These are phyloP conservation scores for Corylus avellana DNA, from an alignment of 306 rosid genomes.

Conservation along the genomic window DNA sequence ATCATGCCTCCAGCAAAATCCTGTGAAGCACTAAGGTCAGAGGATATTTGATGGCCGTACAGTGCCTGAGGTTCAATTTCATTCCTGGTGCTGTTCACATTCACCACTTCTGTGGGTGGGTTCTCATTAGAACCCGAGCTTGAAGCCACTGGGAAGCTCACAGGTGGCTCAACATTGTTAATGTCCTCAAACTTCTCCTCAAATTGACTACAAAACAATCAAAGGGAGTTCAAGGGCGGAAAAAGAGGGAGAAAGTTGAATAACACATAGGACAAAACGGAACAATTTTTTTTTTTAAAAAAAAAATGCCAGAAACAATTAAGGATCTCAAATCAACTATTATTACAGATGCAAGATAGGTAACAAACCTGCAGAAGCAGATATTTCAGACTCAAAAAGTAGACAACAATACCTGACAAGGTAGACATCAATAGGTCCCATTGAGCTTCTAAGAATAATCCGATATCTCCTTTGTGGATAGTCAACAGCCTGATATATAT, in stretches of 20 bases:
- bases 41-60: conserved; percentile 53
- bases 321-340: conserved; percentile 13
- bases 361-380: background rate
- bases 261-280: background rate
- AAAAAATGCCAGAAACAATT: background rate
- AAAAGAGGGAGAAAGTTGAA: background rate
- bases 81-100: conserved; percentile 50
- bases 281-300: background rate
- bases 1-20: conserved; percentile 89
- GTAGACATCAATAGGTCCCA: conserved; percentile 99
- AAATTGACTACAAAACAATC: conserved; percentile 66
- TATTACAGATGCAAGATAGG: conserved; percentile 14
- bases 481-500: conserved; percentile 74
- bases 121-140: conserved; percentile 81
- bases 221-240: conserved; percentile 7
- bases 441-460: conserved; percentile 93
- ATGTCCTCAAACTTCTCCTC: conserved; percentile 95
- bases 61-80: conserved; percentile 60
- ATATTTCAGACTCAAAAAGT: conserved; percentile 21
- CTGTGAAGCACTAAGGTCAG: conserved; percentile 63
- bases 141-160: conserved; percentile 69
- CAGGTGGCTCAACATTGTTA: conserved; percentile 62
- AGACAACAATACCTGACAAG: conserved; percentile 77
- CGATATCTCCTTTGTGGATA: conserved; percentile 91
- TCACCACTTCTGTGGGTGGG: conserved; percentile 48